Evolutionary conservation across 2,329 filamentous ascomycete species (phyloP).

Genomic region (Pleochaeta shiraiana): DNA sequence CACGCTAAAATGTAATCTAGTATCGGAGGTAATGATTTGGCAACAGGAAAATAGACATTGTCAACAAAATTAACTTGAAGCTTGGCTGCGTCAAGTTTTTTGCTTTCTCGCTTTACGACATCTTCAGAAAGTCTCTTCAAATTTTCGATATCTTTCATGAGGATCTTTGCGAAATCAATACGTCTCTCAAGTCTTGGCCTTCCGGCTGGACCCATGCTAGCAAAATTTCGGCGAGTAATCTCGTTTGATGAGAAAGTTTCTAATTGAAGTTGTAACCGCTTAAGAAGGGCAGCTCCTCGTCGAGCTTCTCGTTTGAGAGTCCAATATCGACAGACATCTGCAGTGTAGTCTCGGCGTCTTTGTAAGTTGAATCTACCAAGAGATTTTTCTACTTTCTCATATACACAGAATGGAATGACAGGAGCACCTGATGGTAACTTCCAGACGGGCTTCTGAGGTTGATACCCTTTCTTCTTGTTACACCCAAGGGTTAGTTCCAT

Average conservation of each 20-base stretch:
- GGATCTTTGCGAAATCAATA: conserved; percentile 65
- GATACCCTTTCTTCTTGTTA: conserved; percentile 50
- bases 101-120: conserved; percentile 51
- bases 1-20: conserved; percentile 64
- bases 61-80: conserved; percentile 64
- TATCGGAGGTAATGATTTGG: conserved; percentile 52
- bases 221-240: conserved; percentile 83
- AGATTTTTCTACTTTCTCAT: conserved; percentile 65
- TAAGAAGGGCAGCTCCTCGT: conserved; percentile 74
- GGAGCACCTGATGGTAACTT: conserved; percentile 86
- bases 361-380: conserved; percentile 64
- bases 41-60: conserved; percentile 77
- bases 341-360: conserved; percentile 79
- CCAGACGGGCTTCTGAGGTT: conserved; percentile 52
- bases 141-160: conserved; percentile 57
- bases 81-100: conserved; percentile 57
- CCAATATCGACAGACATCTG: conserved; percentile 94
- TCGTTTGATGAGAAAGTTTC: conserved; percentile 97
- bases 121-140: conserved; percentile 47
- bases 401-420: conserved; percentile 75
- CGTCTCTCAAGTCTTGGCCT: conserved; percentile 55
- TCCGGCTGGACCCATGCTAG: conserved; percentile 77
- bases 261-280: conserved; percentile 82
- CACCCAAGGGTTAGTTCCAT: conserved; percentile 53
- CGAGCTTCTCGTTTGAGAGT: conserved; percentile 88